These are phyloP conservation scores for Bullera alba DNA, from an alignment of 768 basidiomycete genomes.

Conservation along the genomic window DNA sequence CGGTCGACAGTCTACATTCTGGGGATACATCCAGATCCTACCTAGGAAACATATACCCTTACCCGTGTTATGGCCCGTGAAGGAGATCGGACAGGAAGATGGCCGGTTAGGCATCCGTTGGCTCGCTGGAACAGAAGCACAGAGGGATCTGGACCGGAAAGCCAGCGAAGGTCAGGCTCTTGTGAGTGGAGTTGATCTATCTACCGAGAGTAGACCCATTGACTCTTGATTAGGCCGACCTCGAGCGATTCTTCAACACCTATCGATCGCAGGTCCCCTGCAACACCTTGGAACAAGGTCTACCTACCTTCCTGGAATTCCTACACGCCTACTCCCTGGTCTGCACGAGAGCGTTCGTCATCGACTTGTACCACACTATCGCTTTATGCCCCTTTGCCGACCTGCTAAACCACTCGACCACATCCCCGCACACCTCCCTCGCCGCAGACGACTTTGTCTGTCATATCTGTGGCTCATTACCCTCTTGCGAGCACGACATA, in stretches of 20 bases:
- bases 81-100: conserved; percentile 23
- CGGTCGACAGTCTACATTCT: conserved; percentile 37
- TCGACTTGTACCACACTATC: conserved; percentile 72
- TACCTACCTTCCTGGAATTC: conserved; percentile 49
- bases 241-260: background rate
- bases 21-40: conserved; percentile 44
- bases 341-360: conserved; percentile 72
- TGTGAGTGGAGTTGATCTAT: conserved; percentile 1
- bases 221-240: background rate
- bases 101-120: conserved; percentile 31
- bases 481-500: conserved; percentile 10
- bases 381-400: conserved; percentile 82
- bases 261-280: conserved; percentile 8
- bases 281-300: conserved; percentile 13
- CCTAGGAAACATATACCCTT: conserved; percentile 35
- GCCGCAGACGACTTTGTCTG: conserved; percentile 13
- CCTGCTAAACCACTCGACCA: conserved; percentile 44
- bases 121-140: conserved; percentile 37
- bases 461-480: conserved; percentile 13
- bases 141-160: conserved; percentile 22
- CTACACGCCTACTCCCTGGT: conserved; percentile 60
- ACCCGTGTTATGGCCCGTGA: conserved; percentile 44
- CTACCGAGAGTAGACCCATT: background rate
- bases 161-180: conserved; percentile 16
- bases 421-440: conserved; percentile 14